Percentiles rank a stretch among this genome's conserved stretches.
phyloP scores from a whole-genome alignment of 1,284 basidiomycete species.

The Cyathus olla region DNA sequence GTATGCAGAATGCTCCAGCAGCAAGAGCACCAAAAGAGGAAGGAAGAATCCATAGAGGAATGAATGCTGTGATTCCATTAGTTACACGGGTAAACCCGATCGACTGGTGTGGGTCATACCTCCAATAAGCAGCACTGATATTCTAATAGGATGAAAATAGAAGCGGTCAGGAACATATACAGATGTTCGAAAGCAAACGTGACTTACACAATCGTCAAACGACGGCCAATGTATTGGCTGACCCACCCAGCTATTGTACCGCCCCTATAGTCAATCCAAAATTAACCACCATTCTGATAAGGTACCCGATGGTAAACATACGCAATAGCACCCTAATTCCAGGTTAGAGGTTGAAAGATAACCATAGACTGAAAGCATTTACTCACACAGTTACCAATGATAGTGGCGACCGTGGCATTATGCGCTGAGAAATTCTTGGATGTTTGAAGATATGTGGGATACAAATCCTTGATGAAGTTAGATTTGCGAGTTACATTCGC shows the following conservation, averaged over 20 bases:
- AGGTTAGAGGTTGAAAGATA: background rate
- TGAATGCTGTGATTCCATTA: constrained; percentile 58
- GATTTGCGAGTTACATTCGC: background rate
- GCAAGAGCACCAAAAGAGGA: constrained; percentile 71
- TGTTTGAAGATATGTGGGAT: constrained; percentile 82
- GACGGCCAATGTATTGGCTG: constrained; percentile 90
- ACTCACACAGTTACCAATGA: constrained; percentile 88
- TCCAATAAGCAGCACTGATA: constrained; percentile 68
- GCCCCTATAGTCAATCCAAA: constrained; percentile 54
- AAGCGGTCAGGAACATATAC: constrained; percentile 12
- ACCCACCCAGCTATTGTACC: constrained; percentile 83
- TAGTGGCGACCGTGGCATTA: constrained; percentile 86
- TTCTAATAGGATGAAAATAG: constrained; percentile 35
- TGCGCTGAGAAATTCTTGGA: constrained; percentile 70
- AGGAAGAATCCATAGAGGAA: constrained; percentile 90
- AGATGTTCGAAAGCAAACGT: constrained; percentile 22
- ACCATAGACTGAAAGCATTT: constrained; percentile 1
- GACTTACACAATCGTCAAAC: constrained; percentile 84
- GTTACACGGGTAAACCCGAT: constrained; percentile 22
- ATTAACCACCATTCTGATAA: background rate
- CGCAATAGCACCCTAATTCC: constrained; percentile 76
- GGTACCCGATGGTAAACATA: constrained; percentile 38
- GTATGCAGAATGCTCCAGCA: constrained; percentile 88
- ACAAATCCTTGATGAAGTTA: constrained; percentile 63
- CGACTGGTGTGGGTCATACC: constrained; percentile 26